Base-by-base conservation (phyloP, 768 basidiomycete genomes). In the Hygrophorus pudorinus region DNA sequence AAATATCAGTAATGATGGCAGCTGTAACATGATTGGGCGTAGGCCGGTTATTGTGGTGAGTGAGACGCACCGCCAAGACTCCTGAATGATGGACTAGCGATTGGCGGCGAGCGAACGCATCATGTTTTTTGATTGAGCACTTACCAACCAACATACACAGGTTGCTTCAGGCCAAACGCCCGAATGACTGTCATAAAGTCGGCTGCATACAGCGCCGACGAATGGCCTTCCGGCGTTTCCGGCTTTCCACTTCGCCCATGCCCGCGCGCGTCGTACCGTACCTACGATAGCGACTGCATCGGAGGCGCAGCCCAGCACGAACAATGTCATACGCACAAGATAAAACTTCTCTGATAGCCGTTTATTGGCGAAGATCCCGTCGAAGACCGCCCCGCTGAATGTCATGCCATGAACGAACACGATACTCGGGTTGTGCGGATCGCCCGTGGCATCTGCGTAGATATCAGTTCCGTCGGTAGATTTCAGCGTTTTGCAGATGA, bases 1-100 rank as follows among this genome's bases (percentile, higher is more conserved):
- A 54, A 7, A 64, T 54, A 41, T 64, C 62, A 6, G 57, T 53
- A 3, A 53, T 53, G 8, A 60, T 56, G 11, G 59, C 55, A 10
- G 54, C 61, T 59, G 31, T 33, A 3, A 46, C 41, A 46, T 38
- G 34, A 45, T 27, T 32, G 3, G 24, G 24, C 24, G 7, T 24
- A 24, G 24, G 4, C 24, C 7, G 24, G 24, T 7, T 24, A 3
- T 24, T 24, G 4, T 24, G 24, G 7, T 24, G 24, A n/a, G n/a
- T n/a, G n/a, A n/a, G n/a, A 24, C 24, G 7, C 7, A 24, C 24
- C 24, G 24, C 24, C 24, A 7, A 24, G 24, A 24, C 24, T 24
- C 24, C 24, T 24, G 7, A 24, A 24, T 24, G n/a, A n/a, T n/a
- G n/a, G n/a, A n/a, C n/a, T n/a, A 24, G 24, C 24, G 3, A 24